Evolutionary conservation across 352 stramenopile species (phyloP), one percentile per base, ranked within the genome.

Genomic region (Albugo candida): DNA sequence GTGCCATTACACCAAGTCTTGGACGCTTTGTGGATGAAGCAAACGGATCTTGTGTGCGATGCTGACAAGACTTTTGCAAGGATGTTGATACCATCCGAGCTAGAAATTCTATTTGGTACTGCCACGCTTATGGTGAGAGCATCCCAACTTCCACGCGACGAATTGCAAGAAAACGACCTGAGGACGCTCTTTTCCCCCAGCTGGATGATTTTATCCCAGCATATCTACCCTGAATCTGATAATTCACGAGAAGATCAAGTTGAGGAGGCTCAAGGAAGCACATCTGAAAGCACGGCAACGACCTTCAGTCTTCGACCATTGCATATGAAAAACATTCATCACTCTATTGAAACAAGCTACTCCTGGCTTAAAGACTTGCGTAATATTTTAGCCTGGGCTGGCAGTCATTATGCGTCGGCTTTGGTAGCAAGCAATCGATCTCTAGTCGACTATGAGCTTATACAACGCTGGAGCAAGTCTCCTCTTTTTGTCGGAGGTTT

Each of bases 311-410:
- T 31, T 31, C 24, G 24, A 3, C 24, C 24, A 31, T 31, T 31
- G 3, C 24, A 31, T 8, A 31, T 31, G 24, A 31, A 31, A 31
- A 31, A 8, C 24, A 31, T 31, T 31, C 24, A 31, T 31, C 24
- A 31, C 8, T 31, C 24, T 3, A 41, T 66, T 21, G 52, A 60
- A 45, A 55, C 70, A 39, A 63, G 60, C 20, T 38, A 46, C 24
- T 27, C 55, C 17, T 84, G 72, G 72, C 49, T 84, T 0, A 56
- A 69, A 44, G 72, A 84, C 45, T 44, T 84, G 17, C 72, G 83
- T 51, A 80, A 77, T 19, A 49, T 74, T n/a, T 13, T 84, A 39
- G 50, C 57, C 0, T 81, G 72, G 62, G 54, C 68, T 18, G 72
- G 70, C 24, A 79, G 70, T 45, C 65, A 71, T 38, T 84, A 75